phyloP scores from a whole-genome alignment of 2,329 filamentous ascomycete genomes.

The Pestalotiopsis sp. region DNA sequence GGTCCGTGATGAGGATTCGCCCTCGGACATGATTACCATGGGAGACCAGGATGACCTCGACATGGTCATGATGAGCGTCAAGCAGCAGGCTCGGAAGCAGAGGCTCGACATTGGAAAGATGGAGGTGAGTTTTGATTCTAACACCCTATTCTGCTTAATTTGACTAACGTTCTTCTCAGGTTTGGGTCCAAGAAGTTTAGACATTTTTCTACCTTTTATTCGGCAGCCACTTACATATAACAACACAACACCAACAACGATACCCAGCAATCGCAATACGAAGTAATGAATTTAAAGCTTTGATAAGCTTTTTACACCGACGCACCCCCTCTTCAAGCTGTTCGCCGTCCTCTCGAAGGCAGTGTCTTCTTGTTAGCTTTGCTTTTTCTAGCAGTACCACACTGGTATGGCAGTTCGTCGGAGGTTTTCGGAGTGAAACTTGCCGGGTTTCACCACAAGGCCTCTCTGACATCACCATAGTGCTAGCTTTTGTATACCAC shows the following conservation, averaged over 20 bases:
- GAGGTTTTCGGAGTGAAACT: constrained; percentile 12
- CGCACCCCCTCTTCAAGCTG: neutral
- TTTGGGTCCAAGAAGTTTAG: constrained; percentile 53
- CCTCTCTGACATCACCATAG: neutral
- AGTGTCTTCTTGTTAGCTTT: neutral
- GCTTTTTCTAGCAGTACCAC: neutral
- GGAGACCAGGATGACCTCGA: constrained; percentile 96
- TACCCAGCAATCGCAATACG: constrained; percentile 35
- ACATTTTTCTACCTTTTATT: constrained; percentile 24
- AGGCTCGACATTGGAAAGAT: constrained; percentile 86
- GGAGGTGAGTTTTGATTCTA: constrained; percentile 68
- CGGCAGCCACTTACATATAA: constrained; percentile 26
- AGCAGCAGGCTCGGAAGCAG: constrained; percentile 70
- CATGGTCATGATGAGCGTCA: constrained; percentile 75
- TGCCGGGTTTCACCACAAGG: constrained; percentile 11
- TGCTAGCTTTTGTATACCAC: neutral
- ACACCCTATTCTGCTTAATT: constrained; percentile 18
- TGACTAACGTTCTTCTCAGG: constrained; percentile 31
- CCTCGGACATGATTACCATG: constrained; percentile 94
- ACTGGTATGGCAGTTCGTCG: neutral
- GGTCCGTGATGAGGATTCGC: constrained; percentile 77
- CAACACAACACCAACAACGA: constrained; percentile 21
- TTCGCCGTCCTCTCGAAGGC: neutral
- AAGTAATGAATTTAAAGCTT: constrained; percentile 30
- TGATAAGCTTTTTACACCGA: neutral